phyloP scores from a whole-genome alignment of 2,329 filamentous ascomycete species.

The Stromatinia cepivora region DNA sequence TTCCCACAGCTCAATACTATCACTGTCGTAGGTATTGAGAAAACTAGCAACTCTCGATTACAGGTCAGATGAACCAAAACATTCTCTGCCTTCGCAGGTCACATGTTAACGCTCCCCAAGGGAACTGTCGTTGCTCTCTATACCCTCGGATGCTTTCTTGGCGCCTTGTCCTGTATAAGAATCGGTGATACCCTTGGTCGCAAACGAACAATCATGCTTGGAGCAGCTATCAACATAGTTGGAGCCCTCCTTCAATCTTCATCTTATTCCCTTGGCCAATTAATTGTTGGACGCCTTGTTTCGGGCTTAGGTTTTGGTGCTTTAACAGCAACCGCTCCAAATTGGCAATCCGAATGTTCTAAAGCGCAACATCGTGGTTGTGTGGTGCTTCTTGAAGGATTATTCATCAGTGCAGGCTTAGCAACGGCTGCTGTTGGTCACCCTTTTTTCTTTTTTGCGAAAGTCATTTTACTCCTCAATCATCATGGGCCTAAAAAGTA shows the following conservation, averaged over 20 bases:
- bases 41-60: constrained; percentile 12
- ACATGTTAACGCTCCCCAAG: constrained; percentile 5
- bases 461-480: background rate
- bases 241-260: constrained; percentile 50
- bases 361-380: constrained; percentile 58
- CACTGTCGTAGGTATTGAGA: background rate
- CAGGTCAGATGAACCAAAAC: background rate
- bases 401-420: constrained; percentile 54
- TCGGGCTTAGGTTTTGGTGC: constrained; percentile 54
- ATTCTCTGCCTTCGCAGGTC: background rate
- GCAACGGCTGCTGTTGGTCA: constrained; percentile 22
- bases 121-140: constrained; percentile 31
- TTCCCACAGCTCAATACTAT: constrained; percentile 25
- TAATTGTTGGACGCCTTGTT: constrained; percentile 53
- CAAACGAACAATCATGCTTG: constrained; percentile 56
- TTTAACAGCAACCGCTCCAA: constrained; percentile 52
- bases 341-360: constrained; percentile 62
- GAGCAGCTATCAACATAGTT: constrained; percentile 57
- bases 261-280: constrained; percentile 50
- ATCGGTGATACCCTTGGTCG: constrained; percentile 57
- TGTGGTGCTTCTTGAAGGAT: constrained; percentile 61
- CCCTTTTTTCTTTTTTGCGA: constrained; percentile 3
- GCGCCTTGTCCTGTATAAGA: constrained; percentile 41
- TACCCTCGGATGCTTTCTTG: constrained; percentile 50
- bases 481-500: constrained; percentile 7